These are phyloP conservation scores for Fonsecaea monophora DNA, from an alignment of 2,329 filamentous ascomycete genomes.

Conservation along the genomic window DNA sequence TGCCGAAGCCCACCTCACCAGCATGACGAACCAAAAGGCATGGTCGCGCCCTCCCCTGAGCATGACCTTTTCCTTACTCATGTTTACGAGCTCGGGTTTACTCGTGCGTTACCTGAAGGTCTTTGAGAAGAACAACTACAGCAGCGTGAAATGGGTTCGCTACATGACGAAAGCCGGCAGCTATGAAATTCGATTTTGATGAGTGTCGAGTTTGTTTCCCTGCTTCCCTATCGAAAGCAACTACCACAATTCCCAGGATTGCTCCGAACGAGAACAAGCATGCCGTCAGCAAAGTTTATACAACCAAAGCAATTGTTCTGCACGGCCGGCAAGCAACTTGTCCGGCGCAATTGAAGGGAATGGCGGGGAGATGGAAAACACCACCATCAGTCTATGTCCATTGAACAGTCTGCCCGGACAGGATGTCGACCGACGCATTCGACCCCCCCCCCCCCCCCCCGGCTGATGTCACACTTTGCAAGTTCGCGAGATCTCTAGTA, in stretches of 20 bases:
- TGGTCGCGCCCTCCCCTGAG: slow-evolving; percentile 94
- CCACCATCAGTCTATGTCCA: background rate
- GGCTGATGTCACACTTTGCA: background rate
- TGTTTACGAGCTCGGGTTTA: slow-evolving; percentile 96
- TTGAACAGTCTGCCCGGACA: background rate
- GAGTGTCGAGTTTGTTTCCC: background rate
- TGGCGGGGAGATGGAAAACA: background rate
- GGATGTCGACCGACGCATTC: background rate
- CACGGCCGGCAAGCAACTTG: background rate
- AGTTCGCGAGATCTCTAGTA: background rate
- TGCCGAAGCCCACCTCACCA: slow-evolving; percentile 89
- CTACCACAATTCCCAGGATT: background rate
- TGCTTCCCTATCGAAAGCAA: background rate
- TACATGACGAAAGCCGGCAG: slow-evolving; percentile 99
- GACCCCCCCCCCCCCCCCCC: background rate
- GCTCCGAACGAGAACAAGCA: background rate
- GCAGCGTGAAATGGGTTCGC: slow-evolving; percentile 97
- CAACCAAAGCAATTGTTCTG: background rate
- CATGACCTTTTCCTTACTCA: slow-evolving; percentile 89
- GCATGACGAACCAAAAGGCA: slow-evolving; percentile 97
- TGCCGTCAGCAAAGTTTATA: background rate
- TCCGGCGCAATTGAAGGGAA: background rate
- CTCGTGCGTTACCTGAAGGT: slow-evolving; percentile 96
- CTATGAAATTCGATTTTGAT: slow-evolving; percentile 84
- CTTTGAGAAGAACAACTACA: slow-evolving; percentile 99